These are phyloP conservation scores for Plasmodium gonderi DNA, from an alignment of 169 alveolate species.

Conservation along the genomic window DNA sequence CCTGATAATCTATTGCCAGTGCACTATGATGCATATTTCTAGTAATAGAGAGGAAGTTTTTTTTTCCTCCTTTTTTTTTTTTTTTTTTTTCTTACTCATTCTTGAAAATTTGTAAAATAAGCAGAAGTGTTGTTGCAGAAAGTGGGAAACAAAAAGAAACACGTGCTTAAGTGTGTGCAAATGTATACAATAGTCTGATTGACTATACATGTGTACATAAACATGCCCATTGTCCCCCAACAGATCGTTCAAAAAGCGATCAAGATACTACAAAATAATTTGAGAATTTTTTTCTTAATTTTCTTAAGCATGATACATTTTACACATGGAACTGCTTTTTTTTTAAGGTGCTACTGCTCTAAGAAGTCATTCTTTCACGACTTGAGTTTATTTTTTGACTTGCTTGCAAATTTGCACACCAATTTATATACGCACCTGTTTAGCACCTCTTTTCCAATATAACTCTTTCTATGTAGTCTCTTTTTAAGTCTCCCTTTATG, in stretches of 20 bases:
- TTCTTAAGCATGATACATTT: background rate
- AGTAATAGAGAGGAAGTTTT: background rate
- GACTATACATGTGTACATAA: background rate
- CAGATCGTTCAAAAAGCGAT: background rate
- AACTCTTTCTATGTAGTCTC: background rate
- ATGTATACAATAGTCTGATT: background rate
- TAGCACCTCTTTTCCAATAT: background rate
- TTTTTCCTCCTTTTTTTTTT: background rate
- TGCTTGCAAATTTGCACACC: background rate
- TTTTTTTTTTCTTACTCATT: background rate
- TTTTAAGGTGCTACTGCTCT: background rate
- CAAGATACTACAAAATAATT: background rate
- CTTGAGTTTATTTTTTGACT: background rate
- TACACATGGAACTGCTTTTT: background rate
- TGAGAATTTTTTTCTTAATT: background rate
- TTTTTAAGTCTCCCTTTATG: background rate
- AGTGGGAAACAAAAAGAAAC: background rate
- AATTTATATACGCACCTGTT: background rate
- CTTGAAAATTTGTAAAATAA: background rate
- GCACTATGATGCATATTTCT: slow-evolving; percentile 40
- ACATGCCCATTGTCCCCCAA: background rate
- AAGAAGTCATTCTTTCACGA: background rate
- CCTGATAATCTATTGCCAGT: background rate
- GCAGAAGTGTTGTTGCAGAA: background rate
- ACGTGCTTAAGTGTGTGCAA: background rate